Percentiles rank a stretch among this genome's conserved stretches.
These are phyloP conservation scores for Fusarium sp. DNA, from an alignment of 2,329 filamentous ascomycete species.

Conservation along the genomic window DNA sequence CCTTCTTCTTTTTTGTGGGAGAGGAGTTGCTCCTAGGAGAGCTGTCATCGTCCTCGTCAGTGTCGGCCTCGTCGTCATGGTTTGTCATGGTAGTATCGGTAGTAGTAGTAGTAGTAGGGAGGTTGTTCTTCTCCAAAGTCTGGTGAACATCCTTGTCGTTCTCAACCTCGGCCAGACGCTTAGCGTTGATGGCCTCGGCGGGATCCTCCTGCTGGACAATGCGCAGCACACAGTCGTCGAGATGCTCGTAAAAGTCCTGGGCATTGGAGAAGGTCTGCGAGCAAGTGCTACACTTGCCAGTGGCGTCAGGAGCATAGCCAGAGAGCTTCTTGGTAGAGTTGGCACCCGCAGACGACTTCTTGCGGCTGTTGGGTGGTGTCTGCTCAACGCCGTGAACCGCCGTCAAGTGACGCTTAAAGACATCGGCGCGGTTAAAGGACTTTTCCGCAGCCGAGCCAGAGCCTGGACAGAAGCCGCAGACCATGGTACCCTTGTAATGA, in stretches of 20 bases:
- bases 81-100: slow-evolving; percentile 53
- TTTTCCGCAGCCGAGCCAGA: slow-evolving; percentile 91
- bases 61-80: slow-evolving; percentile 65
- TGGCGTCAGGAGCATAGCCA: slow-evolving; percentile 79
- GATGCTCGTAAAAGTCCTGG: slow-evolving; percentile 98
- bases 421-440: slow-evolving; percentile 94
- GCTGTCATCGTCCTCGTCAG: slow-evolving; percentile 65
- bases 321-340: slow-evolving; percentile 72
- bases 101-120: slow-evolving; percentile 59
- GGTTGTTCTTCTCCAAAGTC: slow-evolving; percentile 72
- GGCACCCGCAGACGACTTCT: slow-evolving; percentile 63
- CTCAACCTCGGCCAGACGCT: slow-evolving; percentile 73
- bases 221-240: slow-evolving; percentile 80
- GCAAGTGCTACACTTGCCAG: slow-evolving; percentile 96
- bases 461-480: slow-evolving; percentile 92
- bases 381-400: slow-evolving; percentile 93
- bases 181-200: slow-evolving; percentile 74
- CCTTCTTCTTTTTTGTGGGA: slow-evolving; percentile 63
- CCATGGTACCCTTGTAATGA: slow-evolving; percentile 97
- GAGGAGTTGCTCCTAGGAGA: slow-evolving; percentile 59
- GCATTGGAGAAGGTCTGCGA: slow-evolving; percentile 89
- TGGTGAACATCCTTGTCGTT: slow-evolving; percentile 70
- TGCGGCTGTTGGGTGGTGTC: slow-evolving; percentile 89
- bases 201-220: slow-evolving; percentile 79
- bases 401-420: slow-evolving; percentile 94